Percentiles rank a stretch among this genome's conserved stretches.
Evolutionary conservation across 140 eudicot species (phyloP).

Genomic region (Flaveria floridana): DNA sequence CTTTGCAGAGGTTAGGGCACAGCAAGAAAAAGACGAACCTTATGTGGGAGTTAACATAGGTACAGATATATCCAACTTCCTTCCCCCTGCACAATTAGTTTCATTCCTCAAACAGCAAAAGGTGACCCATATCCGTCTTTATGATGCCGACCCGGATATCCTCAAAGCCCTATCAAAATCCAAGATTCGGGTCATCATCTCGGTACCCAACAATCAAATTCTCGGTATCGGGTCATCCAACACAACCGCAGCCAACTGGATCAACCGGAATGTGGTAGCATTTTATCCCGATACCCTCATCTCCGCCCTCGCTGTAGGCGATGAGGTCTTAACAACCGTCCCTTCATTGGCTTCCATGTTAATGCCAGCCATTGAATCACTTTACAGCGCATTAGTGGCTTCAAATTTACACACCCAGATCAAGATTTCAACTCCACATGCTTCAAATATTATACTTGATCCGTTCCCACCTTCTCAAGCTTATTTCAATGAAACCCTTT

Average conservation of each 20-base stretch:
- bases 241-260: conserved; percentile 89
- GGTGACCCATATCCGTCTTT: conserved; percentile 71
- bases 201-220: conserved; percentile 83
- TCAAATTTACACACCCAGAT: conserved; percentile 72
- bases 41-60: conserved; percentile 94
- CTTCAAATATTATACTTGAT: conserved; percentile 73
- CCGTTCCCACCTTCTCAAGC: conserved; percentile 97
- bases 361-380: conserved; percentile 84
- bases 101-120: conserved; percentile 64
- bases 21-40: conserved; percentile 55
- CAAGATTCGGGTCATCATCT: conserved; percentile 70
- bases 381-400: conserved; percentile 74
- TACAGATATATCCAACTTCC: conserved; percentile 71
- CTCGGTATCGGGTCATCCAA: conserved; percentile 83
- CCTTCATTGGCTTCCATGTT: conserved; percentile 64
- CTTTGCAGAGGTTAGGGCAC: conserved; percentile 54
- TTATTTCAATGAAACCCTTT: conserved; percentile 66
- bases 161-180: conserved; percentile 73
- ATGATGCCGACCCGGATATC: conserved; percentile 66
- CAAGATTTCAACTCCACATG: conserved; percentile 78
- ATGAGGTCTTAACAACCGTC: conserved; percentile 74
- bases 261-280: conserved; percentile 67
- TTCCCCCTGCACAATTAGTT: conserved; percentile 60
- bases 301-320: conserved; percentile 70
- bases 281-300: conserved; percentile 71